Evolutionary conservation across 345 rosid genomes (phyloP).

Genomic region (Turritis glabra): DNA sequence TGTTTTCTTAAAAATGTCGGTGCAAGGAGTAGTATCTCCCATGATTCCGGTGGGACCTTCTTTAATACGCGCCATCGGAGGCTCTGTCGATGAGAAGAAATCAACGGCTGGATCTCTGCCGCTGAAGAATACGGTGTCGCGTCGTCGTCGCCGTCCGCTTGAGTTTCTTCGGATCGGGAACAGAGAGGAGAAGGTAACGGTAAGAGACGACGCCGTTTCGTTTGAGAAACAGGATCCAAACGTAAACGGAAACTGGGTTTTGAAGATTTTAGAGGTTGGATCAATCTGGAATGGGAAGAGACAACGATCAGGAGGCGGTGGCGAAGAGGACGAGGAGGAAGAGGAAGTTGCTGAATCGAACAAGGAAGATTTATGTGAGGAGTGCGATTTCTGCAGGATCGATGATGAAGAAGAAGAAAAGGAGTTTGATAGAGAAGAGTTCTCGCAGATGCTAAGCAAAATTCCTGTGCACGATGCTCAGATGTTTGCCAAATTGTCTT

Average conservation of each 20-base stretch:
- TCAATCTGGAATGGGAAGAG: constrained; percentile 58
- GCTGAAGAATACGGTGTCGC: constrained; percentile 45
- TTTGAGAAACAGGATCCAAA: constrained; percentile 47
- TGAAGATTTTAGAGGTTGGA: constrained; percentile 80
- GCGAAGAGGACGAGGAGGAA: constrained; percentile 25
- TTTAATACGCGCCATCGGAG: constrained; percentile 47
- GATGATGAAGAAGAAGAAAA: constrained; percentile 45
- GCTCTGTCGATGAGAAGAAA: constrained; percentile 46
- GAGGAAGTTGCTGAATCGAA: constrained; percentile 3
- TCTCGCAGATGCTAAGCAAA: constrained; percentile 67
- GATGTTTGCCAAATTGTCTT: constrained; percentile 76
- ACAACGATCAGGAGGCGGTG: constrained; percentile 35
- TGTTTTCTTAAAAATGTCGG: constrained; percentile 56
- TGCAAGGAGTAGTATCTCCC: constrained; percentile 49
- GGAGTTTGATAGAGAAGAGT: constrained; percentile 63
- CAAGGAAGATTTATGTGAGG: constrained; percentile 26
- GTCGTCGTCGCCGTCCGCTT: constrained; percentile 53
- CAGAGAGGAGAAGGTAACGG: constrained; percentile 19
- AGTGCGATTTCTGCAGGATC: constrained; percentile 55
- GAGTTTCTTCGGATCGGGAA: constrained; percentile 58
- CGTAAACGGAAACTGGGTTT: constrained; percentile 67
- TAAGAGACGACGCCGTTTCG: constrained; percentile 51
- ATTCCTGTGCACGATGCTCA: constrained; percentile 68
- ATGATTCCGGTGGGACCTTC: constrained; percentile 51
- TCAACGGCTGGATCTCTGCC: constrained; percentile 38